These are phyloP conservation scores for Sphaerulina populicola DNA, from an alignment of 2,329 filamentous ascomycete species.

Conservation along the genomic window DNA sequence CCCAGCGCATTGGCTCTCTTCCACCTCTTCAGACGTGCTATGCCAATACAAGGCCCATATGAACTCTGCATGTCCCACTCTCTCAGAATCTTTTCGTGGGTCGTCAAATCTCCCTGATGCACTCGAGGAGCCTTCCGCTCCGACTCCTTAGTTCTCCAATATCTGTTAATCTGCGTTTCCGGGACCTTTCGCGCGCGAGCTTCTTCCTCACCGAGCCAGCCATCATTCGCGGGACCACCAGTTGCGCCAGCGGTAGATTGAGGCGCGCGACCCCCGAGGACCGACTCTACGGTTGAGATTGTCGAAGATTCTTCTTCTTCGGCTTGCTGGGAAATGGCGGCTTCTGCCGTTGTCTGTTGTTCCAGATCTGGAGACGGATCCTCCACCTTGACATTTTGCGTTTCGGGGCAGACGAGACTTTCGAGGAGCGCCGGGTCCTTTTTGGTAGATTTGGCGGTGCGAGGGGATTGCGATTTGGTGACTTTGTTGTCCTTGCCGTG, in stretches of 20 bases:
- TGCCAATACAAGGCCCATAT: constrained; percentile 86
- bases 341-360: constrained; percentile 35
- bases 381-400: constrained; percentile 25
- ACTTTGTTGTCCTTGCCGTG: constrained; percentile 43
- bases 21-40: constrained; percentile 75
- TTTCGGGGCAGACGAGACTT: constrained; percentile 18
- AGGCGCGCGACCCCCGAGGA: constrained; percentile 28
- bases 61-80: constrained; percentile 89
- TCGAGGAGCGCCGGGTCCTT: constrained; percentile 35
- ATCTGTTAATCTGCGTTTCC: constrained; percentile 61
- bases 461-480: constrained; percentile 47
- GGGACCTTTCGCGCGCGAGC: constrained; percentile 56
- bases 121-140: constrained; percentile 60
- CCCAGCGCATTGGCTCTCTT: constrained; percentile 73
- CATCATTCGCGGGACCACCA: constrained; percentile 37
- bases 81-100: constrained; percentile 77
- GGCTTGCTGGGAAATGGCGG: constrained; percentile 35
- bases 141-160: constrained; percentile 67
- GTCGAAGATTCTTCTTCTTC: constrained; percentile 30
- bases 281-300: constrained; percentile 23
- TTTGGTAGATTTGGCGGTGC: constrained; percentile 31
- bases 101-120: constrained; percentile 64
- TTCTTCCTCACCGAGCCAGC: constrained; percentile 39
- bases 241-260: constrained; percentile 36
- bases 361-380: constrained; percentile 22